Base-by-base conservation (phyloP, 208 protist species). In the Trypanosoma mega region DNA sequence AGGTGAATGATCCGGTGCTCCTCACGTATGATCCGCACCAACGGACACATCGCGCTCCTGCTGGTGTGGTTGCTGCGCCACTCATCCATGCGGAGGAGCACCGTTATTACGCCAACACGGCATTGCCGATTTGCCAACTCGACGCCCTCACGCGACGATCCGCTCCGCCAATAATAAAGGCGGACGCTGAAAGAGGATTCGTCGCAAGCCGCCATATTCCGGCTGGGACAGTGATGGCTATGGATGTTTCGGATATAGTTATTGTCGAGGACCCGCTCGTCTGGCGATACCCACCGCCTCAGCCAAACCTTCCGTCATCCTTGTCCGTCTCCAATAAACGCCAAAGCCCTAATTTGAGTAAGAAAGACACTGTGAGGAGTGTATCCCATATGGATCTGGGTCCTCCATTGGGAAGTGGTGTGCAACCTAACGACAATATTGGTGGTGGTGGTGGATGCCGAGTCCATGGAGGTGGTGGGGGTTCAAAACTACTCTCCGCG, bases 11-110 rank as follows among this genome's bases (percentile, higher is more conserved):
- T 27, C 51, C 62, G 24, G 62, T 68, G 23, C 30, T 68, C 7
- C 34, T 68, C 12, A 53, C 50, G 20, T 68, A 68, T 46, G 62
- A 68, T 20, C 62, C 62, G 12, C 61, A 68, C 31, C 61, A 61
- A 30, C 8, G 33, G 14, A 45, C 59, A 14, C 50, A 57, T 27
- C 16, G 27, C 11, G 59, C 39, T 21, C 33, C 31, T 11, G 12
- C 21, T 18, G 30, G 36, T 9, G 43, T 24, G 2, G 52, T 26
- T 6, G 8, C 24, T 9, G 7, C 62, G 14, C 51, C 62, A 24
- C 48, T 60, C 24, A 51, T 60, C 33, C 23, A 12, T 18, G 2
- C 52, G 20, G 44, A 41, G 27, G 62, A 68, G 24, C 51, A 45
- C 9, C 18, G 62, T 4, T 59, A 52, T 49, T 68, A 68, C 21